A percentile compares a stretch with the other conserved stretches of the same genome.
Conservation (phyloP, 768 basidiomycete species). For the Tylopilus sp. region DNA sequence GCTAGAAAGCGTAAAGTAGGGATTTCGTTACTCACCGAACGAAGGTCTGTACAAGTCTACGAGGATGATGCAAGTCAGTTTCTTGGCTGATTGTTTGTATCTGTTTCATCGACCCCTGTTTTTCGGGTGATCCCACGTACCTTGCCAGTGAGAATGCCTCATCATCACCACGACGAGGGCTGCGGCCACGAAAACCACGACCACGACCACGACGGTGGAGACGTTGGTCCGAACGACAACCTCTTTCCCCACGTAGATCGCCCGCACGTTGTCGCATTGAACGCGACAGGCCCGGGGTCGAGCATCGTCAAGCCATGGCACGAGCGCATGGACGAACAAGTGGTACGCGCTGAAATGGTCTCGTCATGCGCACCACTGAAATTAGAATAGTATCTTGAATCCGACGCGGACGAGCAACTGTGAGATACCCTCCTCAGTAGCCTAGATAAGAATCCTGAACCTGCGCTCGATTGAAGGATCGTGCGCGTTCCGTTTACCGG, state of each 20-base stretch:
- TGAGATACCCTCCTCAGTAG: slow-evolving; percentile 31
- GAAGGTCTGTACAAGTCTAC: background rate
- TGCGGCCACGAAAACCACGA: slow-evolving; percentile 61
- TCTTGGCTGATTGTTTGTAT: slow-evolving; percentile 9
- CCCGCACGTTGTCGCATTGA: slow-evolving; percentile 76
- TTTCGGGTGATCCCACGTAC: background rate
- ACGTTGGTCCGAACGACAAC: slow-evolving; percentile 59
- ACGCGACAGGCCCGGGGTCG: slow-evolving; percentile 50
- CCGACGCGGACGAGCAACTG: slow-evolving; percentile 91
- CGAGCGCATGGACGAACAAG: slow-evolving; percentile 62
- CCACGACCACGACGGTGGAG: slow-evolving; percentile 50
- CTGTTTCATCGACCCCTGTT: slow-evolving; percentile 3
- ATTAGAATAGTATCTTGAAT: slow-evolving; percentile 65
- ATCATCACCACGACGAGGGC: slow-evolving; percentile 45
- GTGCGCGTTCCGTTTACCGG: slow-evolving; percentile 85
- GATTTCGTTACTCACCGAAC: slow-evolving; percentile 12
- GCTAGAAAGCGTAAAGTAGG: slow-evolving; percentile 13
- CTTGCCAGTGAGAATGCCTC: no score
- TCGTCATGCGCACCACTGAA: slow-evolving; percentile 3
- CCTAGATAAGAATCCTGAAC: background rate
- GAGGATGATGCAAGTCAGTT: background rate
- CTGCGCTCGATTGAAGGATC: slow-evolving; percentile 46
- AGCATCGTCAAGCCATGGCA: slow-evolving; percentile 88
- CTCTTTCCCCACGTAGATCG: slow-evolving; percentile 76
- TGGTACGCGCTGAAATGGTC: slow-evolving; percentile 42